phyloP scores from a whole-genome alignment of 345 rosid genomes.

The Populus pruinosa region DNA sequence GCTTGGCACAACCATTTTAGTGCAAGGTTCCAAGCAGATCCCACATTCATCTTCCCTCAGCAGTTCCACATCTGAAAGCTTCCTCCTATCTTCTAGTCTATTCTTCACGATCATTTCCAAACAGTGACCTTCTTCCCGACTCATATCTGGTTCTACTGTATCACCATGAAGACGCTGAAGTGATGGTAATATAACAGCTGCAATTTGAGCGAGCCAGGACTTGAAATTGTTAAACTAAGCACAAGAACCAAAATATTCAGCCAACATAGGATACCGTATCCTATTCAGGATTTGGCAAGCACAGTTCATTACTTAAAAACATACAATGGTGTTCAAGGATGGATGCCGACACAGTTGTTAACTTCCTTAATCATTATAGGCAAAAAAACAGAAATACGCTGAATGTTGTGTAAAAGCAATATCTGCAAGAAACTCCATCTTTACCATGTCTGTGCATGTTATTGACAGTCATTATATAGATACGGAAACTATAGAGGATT shows the following conservation, averaged over 20 bases:
- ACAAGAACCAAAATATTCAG: neutral
- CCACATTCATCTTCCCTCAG: constrained; percentile 34
- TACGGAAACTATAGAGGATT: neutral
- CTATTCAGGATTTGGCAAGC: neutral
- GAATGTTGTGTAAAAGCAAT: neutral
- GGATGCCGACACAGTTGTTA: neutral
- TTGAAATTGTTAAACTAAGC: neutral
- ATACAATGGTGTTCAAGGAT: neutral
- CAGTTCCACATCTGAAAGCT: constrained; percentile 9
- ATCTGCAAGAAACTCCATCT: neutral
- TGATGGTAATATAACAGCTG: constrained; percentile 30
- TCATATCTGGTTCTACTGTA: constrained; percentile 8
- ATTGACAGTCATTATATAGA: neutral
- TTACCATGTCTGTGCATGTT: neutral
- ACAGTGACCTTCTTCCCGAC: constrained; percentile 10
- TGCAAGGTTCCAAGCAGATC: constrained; percentile 34
- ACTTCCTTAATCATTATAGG: neutral
- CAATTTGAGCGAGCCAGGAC: constrained; percentile 7
- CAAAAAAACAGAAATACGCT: neutral
- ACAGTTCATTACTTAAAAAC: neutral
- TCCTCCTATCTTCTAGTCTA: constrained; percentile 21
- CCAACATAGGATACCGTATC: neutral
- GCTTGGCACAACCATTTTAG: constrained; percentile 28
- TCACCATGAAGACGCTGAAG: constrained; percentile 25
- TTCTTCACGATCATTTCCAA: constrained; percentile 22